Conservation (phyloP, 2,329 filamentous ascomycete species). For the Thielaviopsis musarum region DNA sequence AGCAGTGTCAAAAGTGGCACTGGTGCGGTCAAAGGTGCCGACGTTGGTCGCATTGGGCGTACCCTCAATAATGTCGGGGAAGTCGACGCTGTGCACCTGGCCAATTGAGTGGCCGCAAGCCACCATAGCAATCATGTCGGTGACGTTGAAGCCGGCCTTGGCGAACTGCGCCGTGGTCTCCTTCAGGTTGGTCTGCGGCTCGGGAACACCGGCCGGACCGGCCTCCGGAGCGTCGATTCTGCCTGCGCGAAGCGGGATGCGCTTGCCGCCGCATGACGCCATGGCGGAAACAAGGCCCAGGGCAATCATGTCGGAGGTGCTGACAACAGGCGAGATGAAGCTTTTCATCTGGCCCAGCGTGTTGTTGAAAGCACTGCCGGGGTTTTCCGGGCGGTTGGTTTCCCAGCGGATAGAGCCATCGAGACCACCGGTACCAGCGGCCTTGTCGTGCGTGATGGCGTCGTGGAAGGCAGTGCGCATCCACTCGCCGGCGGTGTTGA, state of each 20-base stretch:
- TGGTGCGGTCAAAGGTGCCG: constrained; percentile 22
- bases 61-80: constrained; percentile 16
- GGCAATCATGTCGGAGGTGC: constrained; percentile 19
- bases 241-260: constrained; percentile 18
- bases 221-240: constrained; percentile 19
- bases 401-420: constrained; percentile 20
- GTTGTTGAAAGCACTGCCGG: constrained; percentile 18
- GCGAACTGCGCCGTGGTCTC: constrained; percentile 17
- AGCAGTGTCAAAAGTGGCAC: constrained; percentile 25
- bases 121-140: constrained; percentile 22
- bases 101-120: constrained; percentile 22
- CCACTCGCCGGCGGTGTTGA: constrained; percentile 19
- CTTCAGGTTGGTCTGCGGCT: constrained; percentile 17
- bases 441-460: constrained; percentile 17
- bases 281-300: constrained; percentile 18
- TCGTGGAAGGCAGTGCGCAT: constrained; percentile 20
- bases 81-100: constrained; percentile 28
- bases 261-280: constrained; percentile 11
- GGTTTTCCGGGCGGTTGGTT: constrained; percentile 17
- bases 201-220: constrained; percentile 19
- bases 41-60: constrained; percentile 21
- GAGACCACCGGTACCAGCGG: constrained; percentile 17
- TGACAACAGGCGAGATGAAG: constrained; percentile 15
- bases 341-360: constrained; percentile 16
- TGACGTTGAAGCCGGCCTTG: constrained; percentile 18